Evolutionary conservation across 2,329 filamentous ascomycete species (phyloP).

Genomic region (Didymella pomorum): DNA sequence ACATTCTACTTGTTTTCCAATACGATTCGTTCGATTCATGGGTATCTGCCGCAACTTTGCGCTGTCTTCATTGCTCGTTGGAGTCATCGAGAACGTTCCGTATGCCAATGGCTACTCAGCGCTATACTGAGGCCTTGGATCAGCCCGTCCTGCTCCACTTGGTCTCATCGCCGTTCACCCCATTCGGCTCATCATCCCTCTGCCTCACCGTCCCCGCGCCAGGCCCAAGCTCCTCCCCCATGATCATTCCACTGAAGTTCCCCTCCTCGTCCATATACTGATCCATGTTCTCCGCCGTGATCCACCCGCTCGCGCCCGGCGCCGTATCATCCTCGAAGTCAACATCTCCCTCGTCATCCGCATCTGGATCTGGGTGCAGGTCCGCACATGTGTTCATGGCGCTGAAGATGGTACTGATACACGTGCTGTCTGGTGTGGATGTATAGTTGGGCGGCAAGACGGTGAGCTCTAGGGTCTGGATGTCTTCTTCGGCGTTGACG

Average conservation of each 20-base stretch:
- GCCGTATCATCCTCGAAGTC: conserved; percentile 58
- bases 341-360: conserved; percentile 61
- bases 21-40: conserved; percentile 17
- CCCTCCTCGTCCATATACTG: conserved; percentile 65
- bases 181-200: conserved; percentile 45
- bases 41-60: background rate
- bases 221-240: conserved; percentile 44
- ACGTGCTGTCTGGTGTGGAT: conserved; percentile 36
- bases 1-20: conserved; percentile 22
- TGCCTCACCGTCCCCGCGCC: conserved; percentile 50
- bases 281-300: conserved; percentile 89
- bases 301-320: conserved; percentile 80
- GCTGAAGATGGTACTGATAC: conserved; percentile 65
- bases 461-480: conserved; percentile 72
- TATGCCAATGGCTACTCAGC: background rate
- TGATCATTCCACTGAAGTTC: conserved; percentile 46
- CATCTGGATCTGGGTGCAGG: conserved; percentile 74
- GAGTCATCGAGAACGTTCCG: background rate
- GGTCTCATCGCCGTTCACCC: conserved; percentile 41
- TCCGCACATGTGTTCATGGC: conserved; percentile 79
- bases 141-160: conserved; percentile 51
- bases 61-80: background rate
- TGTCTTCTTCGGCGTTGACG: conserved; percentile 67
- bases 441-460: conserved; percentile 61
- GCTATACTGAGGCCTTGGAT: background rate